phyloP scores from a whole-genome alignment of 495 filamentous ascomycete genomes.

The Rusavskia elegans region DNA sequence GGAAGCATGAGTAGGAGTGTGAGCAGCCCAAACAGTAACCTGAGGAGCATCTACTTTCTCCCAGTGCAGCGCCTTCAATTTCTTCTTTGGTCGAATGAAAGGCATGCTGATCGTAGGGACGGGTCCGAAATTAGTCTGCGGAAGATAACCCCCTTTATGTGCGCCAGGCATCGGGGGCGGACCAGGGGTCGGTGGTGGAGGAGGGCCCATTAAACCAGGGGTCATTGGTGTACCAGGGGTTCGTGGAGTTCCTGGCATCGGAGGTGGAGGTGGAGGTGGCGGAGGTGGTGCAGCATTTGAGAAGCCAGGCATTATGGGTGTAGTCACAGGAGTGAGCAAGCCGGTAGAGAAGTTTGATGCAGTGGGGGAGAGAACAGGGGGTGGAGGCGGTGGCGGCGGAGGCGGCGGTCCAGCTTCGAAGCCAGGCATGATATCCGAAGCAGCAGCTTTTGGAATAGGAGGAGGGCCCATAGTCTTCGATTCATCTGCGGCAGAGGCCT shows the following conservation, averaged over 20 bases:
- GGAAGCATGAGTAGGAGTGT: constrained; percentile 62
- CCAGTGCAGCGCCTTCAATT: constrained; percentile 98
- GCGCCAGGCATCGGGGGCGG: constrained; percentile 44
- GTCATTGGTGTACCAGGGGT: constrained; percentile 6
- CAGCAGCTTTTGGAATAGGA: constrained; percentile 24
- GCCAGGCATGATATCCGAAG: constrained; percentile 28
- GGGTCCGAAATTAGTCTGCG: constrained; percentile 26
- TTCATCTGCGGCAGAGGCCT: constrained; percentile 12
- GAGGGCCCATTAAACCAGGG: constrained; percentile 20
- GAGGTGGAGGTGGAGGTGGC: constrained; percentile 27
- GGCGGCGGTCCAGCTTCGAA: constrained; percentile 28
- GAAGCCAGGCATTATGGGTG: constrained; percentile 26
- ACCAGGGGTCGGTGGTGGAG: constrained; percentile 43
- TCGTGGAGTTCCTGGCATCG: constrained; percentile 20
- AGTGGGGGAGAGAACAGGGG: constrained; percentile 18
- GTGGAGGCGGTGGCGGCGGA: constrained; percentile 33
- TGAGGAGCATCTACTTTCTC: constrained; percentile 92
- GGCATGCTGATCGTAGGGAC: constrained; percentile 40
- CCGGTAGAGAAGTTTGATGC: constrained; percentile 8
- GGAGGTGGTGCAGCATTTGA: constrained; percentile 41
- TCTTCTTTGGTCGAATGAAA: constrained; percentile 87
- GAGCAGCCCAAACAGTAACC: constrained; percentile 87
- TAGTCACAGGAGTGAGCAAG: constrained; percentile 15
- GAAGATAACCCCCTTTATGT: constrained; percentile 30
- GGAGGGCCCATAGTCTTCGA: constrained; percentile 13